Conservation (phyloP, 2,329 filamentous ascomycete genomes). For the Penicillium sp. region DNA sequence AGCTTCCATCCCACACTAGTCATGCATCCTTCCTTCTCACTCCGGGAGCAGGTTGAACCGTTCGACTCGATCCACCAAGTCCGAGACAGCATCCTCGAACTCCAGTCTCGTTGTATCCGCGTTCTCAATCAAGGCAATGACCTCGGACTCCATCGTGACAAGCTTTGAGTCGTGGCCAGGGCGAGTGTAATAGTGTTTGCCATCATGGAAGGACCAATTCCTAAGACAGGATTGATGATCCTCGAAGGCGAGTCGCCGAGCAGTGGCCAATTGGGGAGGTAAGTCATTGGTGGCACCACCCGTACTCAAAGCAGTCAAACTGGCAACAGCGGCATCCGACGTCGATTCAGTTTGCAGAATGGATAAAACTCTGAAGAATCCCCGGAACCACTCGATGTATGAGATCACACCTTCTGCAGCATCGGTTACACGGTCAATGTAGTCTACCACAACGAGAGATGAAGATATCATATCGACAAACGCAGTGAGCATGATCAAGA, state of each 20-base stretch:
- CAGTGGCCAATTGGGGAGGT: slow-evolving; percentile 22
- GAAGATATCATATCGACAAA: slow-evolving; percentile 52
- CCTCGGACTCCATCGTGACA: slow-evolving; percentile 46
- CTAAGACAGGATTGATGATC: slow-evolving; percentile 54
- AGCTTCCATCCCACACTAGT: not conserved
- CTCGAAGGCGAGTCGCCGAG: slow-evolving; percentile 44
- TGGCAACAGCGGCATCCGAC: slow-evolving; percentile 1
- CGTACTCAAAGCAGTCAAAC: slow-evolving; percentile 16
- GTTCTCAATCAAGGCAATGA: slow-evolving; percentile 30
- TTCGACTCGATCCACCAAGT: slow-evolving; percentile 30
- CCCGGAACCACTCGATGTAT: slow-evolving; percentile 48
- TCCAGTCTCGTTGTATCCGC: slow-evolving; percentile 20
- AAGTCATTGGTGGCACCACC: slow-evolving; percentile 27
- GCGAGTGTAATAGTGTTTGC: slow-evolving; percentile 54
- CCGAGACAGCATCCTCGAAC: slow-evolving; percentile 34
- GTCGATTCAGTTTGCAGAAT: slow-evolving; percentile 11
- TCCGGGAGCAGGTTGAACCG: slow-evolving; percentile 19
- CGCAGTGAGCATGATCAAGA: slow-evolving; percentile 46
- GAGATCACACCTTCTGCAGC: slow-evolving; percentile 33
- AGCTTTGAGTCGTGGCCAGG: slow-evolving; percentile 53
- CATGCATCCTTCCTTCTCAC: slow-evolving; percentile 4
- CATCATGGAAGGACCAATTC: slow-evolving; percentile 55
- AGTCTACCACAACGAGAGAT: slow-evolving; percentile 53
- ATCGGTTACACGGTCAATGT: slow-evolving; percentile 50
- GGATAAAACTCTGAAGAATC: slow-evolving; percentile 38